Percentiles rank a stretch among this genome's conserved stretches.
These are phyloP conservation scores for Phytopythium cucurbitacearum DNA, from an alignment of 352 stramenopile genomes.

Conservation along the genomic window DNA sequence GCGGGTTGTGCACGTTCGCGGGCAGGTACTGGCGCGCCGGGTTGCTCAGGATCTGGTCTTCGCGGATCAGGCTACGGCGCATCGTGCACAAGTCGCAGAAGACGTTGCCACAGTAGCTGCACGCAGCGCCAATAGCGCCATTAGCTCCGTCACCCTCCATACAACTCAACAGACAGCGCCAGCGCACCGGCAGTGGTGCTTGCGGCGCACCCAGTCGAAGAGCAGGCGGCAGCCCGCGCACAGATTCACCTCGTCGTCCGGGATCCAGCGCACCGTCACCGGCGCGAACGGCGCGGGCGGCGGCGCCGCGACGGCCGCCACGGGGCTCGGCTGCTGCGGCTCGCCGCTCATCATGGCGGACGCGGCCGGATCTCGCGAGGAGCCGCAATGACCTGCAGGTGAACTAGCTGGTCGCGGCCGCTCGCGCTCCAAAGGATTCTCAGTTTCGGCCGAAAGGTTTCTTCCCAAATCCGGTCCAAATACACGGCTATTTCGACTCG, in stretches of 20 bases:
- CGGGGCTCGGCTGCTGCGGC: background rate
- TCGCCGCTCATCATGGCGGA: conserved; percentile 4
- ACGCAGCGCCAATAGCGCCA: background rate
- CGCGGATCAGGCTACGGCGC: conserved; percentile 64
- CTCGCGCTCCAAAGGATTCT: too few relatives aligned
- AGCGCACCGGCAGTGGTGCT: conserved; percentile 83
- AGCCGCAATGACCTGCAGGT: too few relatives aligned
- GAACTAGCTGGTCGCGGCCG: too few relatives aligned
- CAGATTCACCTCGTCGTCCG: conserved; percentile 72
- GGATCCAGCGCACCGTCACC: conserved; percentile 79
- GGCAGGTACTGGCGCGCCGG: conserved; percentile 71
- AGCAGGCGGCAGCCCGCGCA: conserved; percentile 76
- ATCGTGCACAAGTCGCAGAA: conserved; percentile 76
- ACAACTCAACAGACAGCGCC: background rate
- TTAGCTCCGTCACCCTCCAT: background rate
- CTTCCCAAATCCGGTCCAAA: too few relatives aligned
- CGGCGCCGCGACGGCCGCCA: background rate
- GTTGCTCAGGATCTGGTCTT: conserved; percentile 70
- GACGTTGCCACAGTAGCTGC: conserved; percentile 65
- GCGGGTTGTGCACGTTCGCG: conserved; percentile 77
- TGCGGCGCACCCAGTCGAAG: conserved; percentile 87
- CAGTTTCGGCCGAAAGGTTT: too few relatives aligned
- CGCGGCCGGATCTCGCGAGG: background rate
- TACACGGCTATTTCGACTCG: too few relatives aligned
- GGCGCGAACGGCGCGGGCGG: conserved; percentile 15